Percentiles rank a stretch among this genome's conserved stretches.
These are phyloP conservation scores for Cadophora sp. DNA, from an alignment of 2,329 filamentous ascomycete species.

Conservation along the genomic window DNA sequence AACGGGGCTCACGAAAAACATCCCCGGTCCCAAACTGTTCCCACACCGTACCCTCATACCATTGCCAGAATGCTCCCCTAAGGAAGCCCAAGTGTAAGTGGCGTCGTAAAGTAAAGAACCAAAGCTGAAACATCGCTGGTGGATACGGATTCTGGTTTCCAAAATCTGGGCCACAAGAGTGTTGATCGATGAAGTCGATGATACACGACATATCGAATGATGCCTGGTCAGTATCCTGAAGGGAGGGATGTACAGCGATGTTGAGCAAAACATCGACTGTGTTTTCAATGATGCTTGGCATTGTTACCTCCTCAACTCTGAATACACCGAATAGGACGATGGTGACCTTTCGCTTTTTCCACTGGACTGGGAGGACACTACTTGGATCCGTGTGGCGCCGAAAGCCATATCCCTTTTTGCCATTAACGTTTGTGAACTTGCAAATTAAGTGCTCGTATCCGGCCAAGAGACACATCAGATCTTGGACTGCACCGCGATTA, in stretches of 20 bases:
- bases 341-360: background rate
- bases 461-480: background rate
- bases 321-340: background rate
- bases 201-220: background rate
- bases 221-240: background rate
- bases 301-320: slow-evolving; percentile 1
- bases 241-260: background rate
- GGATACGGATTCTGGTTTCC: background rate
- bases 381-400: background rate
- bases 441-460: background rate
- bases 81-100: background rate
- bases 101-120: background rate
- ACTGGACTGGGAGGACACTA: background rate
- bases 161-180: background rate
- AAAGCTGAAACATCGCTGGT: background rate
- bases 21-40: background rate
- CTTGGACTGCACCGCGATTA: background rate
- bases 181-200: background rate
- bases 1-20: background rate
- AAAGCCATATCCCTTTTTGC: background rate
- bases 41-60: background rate
- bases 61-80: background rate
- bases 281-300: background rate
- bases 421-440: background rate
- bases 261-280: background rate